phyloP scores from a whole-genome alignment of 139 green algal genomes.

The Chlamydomonas urium region DNA sequence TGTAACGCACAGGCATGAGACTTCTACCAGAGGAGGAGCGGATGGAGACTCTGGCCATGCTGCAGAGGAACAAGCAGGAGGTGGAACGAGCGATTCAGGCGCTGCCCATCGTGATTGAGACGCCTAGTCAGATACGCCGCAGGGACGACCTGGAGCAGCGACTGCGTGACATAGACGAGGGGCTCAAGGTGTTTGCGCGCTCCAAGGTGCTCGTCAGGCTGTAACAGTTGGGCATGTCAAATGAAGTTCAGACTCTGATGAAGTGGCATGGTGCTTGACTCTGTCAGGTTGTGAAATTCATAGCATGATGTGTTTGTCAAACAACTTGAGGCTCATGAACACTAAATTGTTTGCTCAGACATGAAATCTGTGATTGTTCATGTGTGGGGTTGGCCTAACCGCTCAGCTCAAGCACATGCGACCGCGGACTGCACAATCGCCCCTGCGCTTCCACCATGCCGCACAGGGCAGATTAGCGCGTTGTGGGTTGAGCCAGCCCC shows the following conservation, averaged over 20 bases:
- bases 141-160: slow-evolving; percentile 6
- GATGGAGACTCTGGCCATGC: slow-evolving; percentile 48
- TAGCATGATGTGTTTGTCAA: too few relatives aligned
- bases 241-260: slow-evolving; percentile 8
- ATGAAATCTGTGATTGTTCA: too few relatives aligned
- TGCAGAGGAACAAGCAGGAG: slow-evolving; percentile 46
- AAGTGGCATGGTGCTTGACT: too few relatives aligned
- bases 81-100: slow-evolving; percentile 39
- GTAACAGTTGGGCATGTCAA: not conserved
- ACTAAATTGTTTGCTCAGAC: too few relatives aligned
- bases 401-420: too few relatives aligned
- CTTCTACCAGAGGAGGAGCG: slow-evolving; percentile 58
- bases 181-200: not conserved
- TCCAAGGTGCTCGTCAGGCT: slow-evolving; percentile 3
- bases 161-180: not conserved
- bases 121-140: slow-evolving; percentile 36
- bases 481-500: too few relatives aligned
- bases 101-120: slow-evolving; percentile 63
- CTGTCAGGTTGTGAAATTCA: too few relatives aligned
- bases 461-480: too few relatives aligned
- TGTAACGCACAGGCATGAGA: slow-evolving; percentile 48
- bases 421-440: too few relatives aligned
- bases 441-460: too few relatives aligned
- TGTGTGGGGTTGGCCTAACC: too few relatives aligned
- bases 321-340: too few relatives aligned